These are phyloP conservation scores for Selenicereus undatus DNA, from an alignment of 148 eudicot species.

Conservation along the genomic window DNA sequence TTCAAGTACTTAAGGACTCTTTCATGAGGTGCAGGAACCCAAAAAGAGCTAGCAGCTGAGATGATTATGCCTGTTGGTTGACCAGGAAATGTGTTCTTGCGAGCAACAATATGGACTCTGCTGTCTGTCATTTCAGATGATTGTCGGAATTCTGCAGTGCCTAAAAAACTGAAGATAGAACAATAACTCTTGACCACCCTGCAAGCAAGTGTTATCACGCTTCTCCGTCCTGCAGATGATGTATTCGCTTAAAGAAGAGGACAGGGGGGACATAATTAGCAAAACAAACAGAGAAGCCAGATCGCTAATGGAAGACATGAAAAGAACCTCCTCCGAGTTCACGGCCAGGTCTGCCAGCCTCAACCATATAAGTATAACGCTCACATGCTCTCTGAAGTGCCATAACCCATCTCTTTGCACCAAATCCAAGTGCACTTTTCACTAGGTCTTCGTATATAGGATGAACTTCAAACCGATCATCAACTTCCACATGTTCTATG, in stretches of 20 bases:
- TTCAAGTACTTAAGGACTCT: conserved; percentile 38
- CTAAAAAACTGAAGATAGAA: conserved; percentile 29
- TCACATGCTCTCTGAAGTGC: conserved; percentile 49
- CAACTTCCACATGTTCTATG: conserved; percentile 67
- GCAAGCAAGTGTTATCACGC: conserved; percentile 39
- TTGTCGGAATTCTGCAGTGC: conserved; percentile 16
- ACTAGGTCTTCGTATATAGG: conserved; percentile 43
- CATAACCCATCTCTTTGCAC: conserved; percentile 71
- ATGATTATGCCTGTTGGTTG: conserved; percentile 34
- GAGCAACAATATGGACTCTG: conserved; percentile 29
- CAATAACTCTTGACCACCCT: conserved; percentile 48
- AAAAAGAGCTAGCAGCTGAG: conserved; percentile 37
- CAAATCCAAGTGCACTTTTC: conserved; percentile 52
- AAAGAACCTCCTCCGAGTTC: conserved; percentile 27
- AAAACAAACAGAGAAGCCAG: not conserved
- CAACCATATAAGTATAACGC: conserved; percentile 13
- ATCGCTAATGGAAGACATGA: conserved; percentile 1
- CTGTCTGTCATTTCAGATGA: conserved; percentile 23
- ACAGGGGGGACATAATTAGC: not conserved
- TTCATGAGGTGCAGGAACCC: conserved; percentile 48
- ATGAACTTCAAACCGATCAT: conserved; percentile 40
- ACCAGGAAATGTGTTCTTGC: conserved; percentile 24
- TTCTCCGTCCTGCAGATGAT: conserved; percentile 36
- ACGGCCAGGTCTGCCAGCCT: conserved; percentile 6
- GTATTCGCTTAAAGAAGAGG: conserved; percentile 19